Conservation (phyloP, 2,329 filamentous ascomycete species). For the Colletotrichum sp. region DNA sequence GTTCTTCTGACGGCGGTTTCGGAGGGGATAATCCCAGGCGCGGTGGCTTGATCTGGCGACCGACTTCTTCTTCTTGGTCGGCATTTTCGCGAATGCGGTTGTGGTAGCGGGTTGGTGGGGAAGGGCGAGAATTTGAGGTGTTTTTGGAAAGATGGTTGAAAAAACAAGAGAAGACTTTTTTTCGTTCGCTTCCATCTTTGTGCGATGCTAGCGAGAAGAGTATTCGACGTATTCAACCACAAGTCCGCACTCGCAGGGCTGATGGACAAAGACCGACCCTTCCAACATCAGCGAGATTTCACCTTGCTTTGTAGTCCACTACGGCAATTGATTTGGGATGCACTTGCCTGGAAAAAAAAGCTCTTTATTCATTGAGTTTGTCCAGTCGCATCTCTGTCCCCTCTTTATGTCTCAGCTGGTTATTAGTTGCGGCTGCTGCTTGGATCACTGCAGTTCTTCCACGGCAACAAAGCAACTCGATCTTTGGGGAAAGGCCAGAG, state of each 20-base stretch:
- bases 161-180: neutral
- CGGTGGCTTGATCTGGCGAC: neutral
- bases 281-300: too few relatives aligned
- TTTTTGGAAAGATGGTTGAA: neutral
- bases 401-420: too few relatives aligned
- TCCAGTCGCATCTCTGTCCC: too few relatives aligned
- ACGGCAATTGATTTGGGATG: too few relatives aligned
- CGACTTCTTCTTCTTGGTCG: neutral
- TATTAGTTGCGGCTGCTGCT: too few relatives aligned
- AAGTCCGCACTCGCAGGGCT: neutral
- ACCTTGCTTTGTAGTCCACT: too few relatives aligned
- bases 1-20: neutral
- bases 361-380: too few relatives aligned
- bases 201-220: neutral
- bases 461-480: too few relatives aligned
- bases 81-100: neutral
- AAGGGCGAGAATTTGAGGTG: neutral
- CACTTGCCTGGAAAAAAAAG: too few relatives aligned
- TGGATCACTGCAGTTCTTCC: too few relatives aligned
- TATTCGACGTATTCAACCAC: neutral
- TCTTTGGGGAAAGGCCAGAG: too few relatives aligned
- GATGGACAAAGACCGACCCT: too few relatives aligned
- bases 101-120: neutral
- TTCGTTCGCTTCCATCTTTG: neutral
- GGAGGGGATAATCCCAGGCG: neutral